A percentile compares a stretch with the other conserved stretches of the same genome.
Evolutionary conservation across 768 basidiomycete genomes (phyloP).

Genomic region (Panus rudis): DNA sequence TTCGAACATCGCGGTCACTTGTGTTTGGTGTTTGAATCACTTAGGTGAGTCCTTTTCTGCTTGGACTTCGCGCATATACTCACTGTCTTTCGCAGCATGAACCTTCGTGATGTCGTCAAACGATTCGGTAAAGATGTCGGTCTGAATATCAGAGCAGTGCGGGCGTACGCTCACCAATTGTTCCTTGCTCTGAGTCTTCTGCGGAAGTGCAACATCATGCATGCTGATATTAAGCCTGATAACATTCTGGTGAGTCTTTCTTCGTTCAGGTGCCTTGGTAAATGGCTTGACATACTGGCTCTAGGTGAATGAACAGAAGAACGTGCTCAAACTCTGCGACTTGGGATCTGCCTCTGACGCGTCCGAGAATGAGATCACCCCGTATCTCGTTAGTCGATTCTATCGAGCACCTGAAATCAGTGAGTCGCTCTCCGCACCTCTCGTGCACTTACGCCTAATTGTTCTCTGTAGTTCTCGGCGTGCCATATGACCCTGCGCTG

Average conservation of each 20-base stretch:
- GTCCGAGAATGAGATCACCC: conserved; percentile 93
- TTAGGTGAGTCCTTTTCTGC: conserved; percentile 53
- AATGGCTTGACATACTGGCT: conserved; percentile 1
- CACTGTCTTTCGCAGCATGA: conserved; percentile 59
- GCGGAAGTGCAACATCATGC: conserved; percentile 89
- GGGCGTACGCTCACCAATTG: conserved; percentile 96
- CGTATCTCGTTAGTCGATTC: conserved; percentile 95
- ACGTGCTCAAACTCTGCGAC: conserved; percentile 89
- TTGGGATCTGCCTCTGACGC: conserved; percentile 95
- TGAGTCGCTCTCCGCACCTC: conserved; percentile 33
- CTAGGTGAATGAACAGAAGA: conserved; percentile 94
- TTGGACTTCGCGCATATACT: not conserved
- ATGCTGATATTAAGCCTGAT: conserved; percentile 98
- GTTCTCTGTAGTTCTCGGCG: conserved; percentile 70
- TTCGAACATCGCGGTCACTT: conserved; percentile 98
- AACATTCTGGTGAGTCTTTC: conserved; percentile 75
- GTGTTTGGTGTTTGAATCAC: conserved; percentile 90
- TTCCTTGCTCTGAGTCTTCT: conserved; percentile 82
- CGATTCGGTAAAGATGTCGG: conserved; percentile 98
- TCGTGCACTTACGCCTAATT: conserved; percentile 10
- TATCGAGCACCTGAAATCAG: conserved; percentile 99
- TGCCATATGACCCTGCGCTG: conserved; percentile 88
- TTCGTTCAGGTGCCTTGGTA: not conserved
- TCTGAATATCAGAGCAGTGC: conserved; percentile 91
- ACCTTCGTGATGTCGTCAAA: conserved; percentile 95